Evolutionary conservation across 306 rosid species (phyloP), one percentile per base, ranked within the genome.

Genomic region (Glycine soja): DNA sequence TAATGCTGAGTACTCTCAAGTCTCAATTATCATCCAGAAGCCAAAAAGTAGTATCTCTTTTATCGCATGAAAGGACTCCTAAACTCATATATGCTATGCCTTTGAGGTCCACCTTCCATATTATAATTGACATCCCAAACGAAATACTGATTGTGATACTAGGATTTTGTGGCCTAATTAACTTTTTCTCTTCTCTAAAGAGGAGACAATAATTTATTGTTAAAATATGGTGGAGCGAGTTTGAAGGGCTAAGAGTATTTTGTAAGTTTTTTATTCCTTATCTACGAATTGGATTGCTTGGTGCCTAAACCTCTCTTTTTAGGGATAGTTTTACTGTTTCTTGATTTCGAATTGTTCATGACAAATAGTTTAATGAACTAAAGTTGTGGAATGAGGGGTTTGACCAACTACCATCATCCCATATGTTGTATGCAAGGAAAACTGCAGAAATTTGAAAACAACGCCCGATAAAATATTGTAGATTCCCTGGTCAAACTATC

Each of bases 51-150:
- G 51, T 8, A 10, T 40, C 79, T 19, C 43, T 74, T 57, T 58
- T 11, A 43, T 74, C n/a, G 18, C 32, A 59, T 8, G 43, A 24
- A 48, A 40, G 9, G 70, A 64, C 38, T 54, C 50, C 2, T 66
- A 36, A 45, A 36, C 38, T 54, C 50, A 0, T 66, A 0, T 66
- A 38, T 69, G n/a, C 47, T 63, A 69, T 8, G 32, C 4, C 6
- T 24, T 63, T 50, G 73, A 32, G 80, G 61, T 76, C 80, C 80
- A 48, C 51, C 68, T n/a, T 18, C 18, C 38, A 10, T 72, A 0
- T 8, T 4, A 71, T 71, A 8, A 32, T 71, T 15, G 11, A 36
- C 11, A 13, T 38, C 6, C 4, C 69, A 14, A 3, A 36, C 10
- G 10, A 63, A 30, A 7, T 36, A 14, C 0, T 36, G 48, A 8